Evolutionary conservation across 2,329 filamentous ascomycete genomes (phyloP).

Genomic region (Rugonectria rugulosa): DNA sequence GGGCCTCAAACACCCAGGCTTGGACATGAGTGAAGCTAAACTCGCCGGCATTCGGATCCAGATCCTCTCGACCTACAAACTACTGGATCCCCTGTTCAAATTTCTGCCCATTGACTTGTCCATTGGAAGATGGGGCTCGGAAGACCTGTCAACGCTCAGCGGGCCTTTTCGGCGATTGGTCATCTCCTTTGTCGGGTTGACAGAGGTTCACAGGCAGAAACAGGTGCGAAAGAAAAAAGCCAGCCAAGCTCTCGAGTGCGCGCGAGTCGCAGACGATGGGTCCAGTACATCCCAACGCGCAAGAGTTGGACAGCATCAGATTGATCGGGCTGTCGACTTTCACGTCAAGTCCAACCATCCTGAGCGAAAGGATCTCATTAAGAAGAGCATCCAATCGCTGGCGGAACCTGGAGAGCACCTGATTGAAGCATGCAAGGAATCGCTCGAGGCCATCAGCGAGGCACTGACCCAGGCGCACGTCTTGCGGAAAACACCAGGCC

Average conservation of each 20-base stretch:
- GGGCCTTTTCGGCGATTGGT: constrained; percentile 2
- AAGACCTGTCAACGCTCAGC: constrained; percentile 1
- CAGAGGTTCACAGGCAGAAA: constrained; percentile 13
- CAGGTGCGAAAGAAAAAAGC: constrained; percentile 3
- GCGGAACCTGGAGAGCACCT: constrained; percentile 1
- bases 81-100: constrained; percentile 1
- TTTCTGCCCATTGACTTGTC: constrained; percentile 20
- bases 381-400: constrained; percentile 10
- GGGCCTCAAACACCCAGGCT: constrained; percentile 6
- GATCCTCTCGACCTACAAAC: constrained; percentile 7
- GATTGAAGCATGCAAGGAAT: constrained; percentile 10
- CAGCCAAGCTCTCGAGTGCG: not conserved
- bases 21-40: constrained; percentile 5
- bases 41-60: not conserved
- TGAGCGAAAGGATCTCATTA: not conserved
- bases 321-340: constrained; percentile 11
- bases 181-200: constrained; percentile 10
- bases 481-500: not conserved
- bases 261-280: constrained; percentile 5
- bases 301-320: constrained; percentile 12
- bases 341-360: constrained; percentile 3
- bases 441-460: constrained; percentile 5
- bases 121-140: constrained; percentile 7
- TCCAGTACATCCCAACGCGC: not conserved
- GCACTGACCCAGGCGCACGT: not conserved